These are phyloP conservation scores for Aspergillus ustus DNA, from an alignment of 2,329 filamentous ascomycete genomes.

Conservation along the genomic window DNA sequence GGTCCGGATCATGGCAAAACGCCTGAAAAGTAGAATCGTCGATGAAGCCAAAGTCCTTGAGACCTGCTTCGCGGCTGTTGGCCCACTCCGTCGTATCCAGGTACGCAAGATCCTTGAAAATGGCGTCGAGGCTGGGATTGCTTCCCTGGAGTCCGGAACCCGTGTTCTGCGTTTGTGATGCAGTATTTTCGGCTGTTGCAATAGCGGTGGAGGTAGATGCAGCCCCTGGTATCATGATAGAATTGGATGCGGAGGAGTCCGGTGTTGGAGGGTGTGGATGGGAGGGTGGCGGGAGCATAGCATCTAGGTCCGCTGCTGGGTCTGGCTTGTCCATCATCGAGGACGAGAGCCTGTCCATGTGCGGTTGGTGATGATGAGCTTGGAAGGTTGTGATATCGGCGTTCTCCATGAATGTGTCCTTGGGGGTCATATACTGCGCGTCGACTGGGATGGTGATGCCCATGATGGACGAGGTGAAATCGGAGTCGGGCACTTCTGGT, in stretches of 20 bases:
- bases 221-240: slow-evolving; percentile 22
- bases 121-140: slow-evolving; percentile 45
- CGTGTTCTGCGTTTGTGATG: slow-evolving; percentile 12
- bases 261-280: slow-evolving; percentile 37
- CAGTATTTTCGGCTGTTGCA: slow-evolving; percentile 22
- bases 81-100: slow-evolving; percentile 52
- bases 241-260: slow-evolving; percentile 38
- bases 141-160: slow-evolving; percentile 8
- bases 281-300: slow-evolving; percentile 21
- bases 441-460: slow-evolving; percentile 41
- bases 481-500: slow-evolving; percentile 23
- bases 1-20: slow-evolving; percentile 51
- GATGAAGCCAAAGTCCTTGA: slow-evolving; percentile 51
- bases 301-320: slow-evolving; percentile 26
- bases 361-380: slow-evolving; percentile 1
- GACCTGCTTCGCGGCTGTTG: slow-evolving; percentile 44
- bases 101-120: slow-evolving; percentile 52
- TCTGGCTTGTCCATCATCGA: slow-evolving; percentile 29
- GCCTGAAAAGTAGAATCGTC: slow-evolving; percentile 50
- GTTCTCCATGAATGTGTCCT: slow-evolving; percentile 37
- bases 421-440: slow-evolving; percentile 37
- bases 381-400: slow-evolving; percentile 29
- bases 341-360: slow-evolving; percentile 15
- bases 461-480: slow-evolving; percentile 35
- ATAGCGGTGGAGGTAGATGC: slow-evolving; percentile 4